Percentiles rank a stretch among this genome's conserved stretches.
These are phyloP conservation scores for Agaricus sinodeliciosus DNA, from an alignment of 768 basidiomycete genomes.

Conservation along the genomic window DNA sequence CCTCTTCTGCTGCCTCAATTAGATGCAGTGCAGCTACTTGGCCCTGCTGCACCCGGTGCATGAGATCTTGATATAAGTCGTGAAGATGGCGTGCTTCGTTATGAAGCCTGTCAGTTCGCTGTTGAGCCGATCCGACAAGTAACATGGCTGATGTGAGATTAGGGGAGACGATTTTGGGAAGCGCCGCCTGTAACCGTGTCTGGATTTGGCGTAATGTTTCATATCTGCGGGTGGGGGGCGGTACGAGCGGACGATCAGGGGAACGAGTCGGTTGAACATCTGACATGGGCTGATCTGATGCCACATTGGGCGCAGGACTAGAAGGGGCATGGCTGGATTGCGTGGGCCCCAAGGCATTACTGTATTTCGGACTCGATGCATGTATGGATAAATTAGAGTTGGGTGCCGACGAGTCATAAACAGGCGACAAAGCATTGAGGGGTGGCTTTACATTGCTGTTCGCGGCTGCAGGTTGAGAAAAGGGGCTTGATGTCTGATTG, in stretches of 20 bases:
- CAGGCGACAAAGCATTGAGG: neutral
- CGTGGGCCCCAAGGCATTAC: neutral
- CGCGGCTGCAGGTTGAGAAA: neutral
- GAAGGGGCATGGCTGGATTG: neutral
- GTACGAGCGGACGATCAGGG: neutral
- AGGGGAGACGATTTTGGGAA: neutral
- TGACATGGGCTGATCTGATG: neutral
- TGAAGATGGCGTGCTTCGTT: neutral
- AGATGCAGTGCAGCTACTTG: neutral
- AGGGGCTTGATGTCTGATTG: neutral
- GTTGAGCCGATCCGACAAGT: constrained; percentile 1
- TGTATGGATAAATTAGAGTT: neutral
- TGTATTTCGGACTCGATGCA: neutral
- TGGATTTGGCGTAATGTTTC: constrained; percentile 7
- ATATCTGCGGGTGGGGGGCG: neutral
- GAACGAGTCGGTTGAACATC: neutral
- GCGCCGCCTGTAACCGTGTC: neutral
- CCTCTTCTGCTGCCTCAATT: constrained; percentile 1
- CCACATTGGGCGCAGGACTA: neutral
- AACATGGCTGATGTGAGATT: constrained; percentile 5
- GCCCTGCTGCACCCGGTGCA: neutral
- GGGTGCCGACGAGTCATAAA: neutral
- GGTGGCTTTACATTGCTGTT: neutral
- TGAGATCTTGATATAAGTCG: neutral
- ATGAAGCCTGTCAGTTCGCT: neutral